Evolutionary conservation across 257 asterid genomes (phyloP).

Genomic region (Plantago major): DNA sequence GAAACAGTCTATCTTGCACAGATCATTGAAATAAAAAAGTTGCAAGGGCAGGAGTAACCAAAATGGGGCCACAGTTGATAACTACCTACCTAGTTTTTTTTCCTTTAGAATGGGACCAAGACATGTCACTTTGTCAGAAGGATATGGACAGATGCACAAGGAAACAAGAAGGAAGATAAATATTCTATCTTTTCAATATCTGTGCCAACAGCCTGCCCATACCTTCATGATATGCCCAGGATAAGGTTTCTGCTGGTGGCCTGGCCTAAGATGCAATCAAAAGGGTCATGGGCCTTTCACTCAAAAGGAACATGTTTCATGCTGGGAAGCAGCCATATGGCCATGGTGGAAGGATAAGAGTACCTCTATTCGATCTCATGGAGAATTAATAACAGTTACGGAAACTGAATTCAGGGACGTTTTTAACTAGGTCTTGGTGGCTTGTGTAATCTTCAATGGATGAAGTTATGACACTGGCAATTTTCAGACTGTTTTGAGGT

Average conservation of each 20-base stretch:
- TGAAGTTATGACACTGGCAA: too few species aligned
- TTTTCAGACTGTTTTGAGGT: too few species aligned
- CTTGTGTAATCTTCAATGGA: too few species aligned
- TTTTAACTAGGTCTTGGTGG: too few species aligned
- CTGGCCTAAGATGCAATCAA: constrained; percentile 28
- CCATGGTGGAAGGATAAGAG: constrained; percentile 24
- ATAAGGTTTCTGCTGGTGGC: constrained; percentile 30
- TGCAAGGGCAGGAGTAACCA: too few species aligned
- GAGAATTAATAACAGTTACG: neutral
- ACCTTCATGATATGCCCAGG: constrained; percentile 37
- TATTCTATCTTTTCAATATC: constrained; percentile 27
- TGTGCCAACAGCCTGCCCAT: constrained; percentile 72
- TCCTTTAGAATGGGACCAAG: constrained; percentile 20
- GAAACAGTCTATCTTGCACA: too few species aligned
- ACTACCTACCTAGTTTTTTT: constrained; percentile 31
- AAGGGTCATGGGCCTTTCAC: constrained; percentile 26
- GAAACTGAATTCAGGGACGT: neutral
- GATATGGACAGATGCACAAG: constrained; percentile 27
- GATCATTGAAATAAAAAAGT: too few species aligned
- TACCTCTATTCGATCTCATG: neutral
- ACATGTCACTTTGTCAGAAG: constrained; percentile 26
- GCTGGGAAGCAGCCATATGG: constrained; percentile 40
- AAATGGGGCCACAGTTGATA: constrained; percentile 19
- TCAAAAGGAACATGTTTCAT: constrained; percentile 36
- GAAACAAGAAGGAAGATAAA: constrained; percentile 21